A percentile compares a stretch with the other conserved stretches of the same genome.
phyloP scores from a whole-genome alignment of 73 alveolate species.

The Paramecium sonneborni region DNA sequence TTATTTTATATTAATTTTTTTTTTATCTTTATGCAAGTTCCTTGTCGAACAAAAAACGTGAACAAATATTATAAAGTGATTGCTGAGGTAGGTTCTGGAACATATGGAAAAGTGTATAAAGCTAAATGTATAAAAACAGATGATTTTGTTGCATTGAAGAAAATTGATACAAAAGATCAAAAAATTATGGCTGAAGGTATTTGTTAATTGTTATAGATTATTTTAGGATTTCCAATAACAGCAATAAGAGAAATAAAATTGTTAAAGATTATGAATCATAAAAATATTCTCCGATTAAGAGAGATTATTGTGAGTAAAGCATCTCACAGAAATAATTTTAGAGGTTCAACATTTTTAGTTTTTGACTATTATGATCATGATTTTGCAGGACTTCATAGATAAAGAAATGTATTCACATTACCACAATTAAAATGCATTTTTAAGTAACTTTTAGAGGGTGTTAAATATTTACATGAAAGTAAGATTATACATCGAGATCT shows the following conservation, averaged over 20 bases:
- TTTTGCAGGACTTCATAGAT: slow-evolving; percentile 84
- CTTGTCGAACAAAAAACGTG: slow-evolving; percentile 58
- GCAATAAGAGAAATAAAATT: slow-evolving; percentile 96
- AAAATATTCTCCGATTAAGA: slow-evolving; percentile 87
- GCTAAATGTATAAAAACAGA: slow-evolving; percentile 81
- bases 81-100: slow-evolving; percentile 90
- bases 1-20: background rate
- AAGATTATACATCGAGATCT: slow-evolving; percentile 88
- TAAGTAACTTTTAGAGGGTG: slow-evolving; percentile 79
- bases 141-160: slow-evolving; percentile 90
- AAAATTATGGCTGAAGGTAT: slow-evolving; percentile 80
- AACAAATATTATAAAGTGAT: slow-evolving; percentile 63
- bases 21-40: slow-evolving; percentile 44
- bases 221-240: slow-evolving; percentile 92
- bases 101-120: slow-evolving; percentile 95
- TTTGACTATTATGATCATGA: slow-evolving; percentile 96
- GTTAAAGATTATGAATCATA: slow-evolving; percentile 90
- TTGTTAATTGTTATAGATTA: background rate
- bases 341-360: slow-evolving; percentile 93
- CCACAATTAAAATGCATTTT: slow-evolving; percentile 83
- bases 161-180: slow-evolving; percentile 85
- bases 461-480: slow-evolving; percentile 81
- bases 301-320: slow-evolving; percentile 89
- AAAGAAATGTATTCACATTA: slow-evolving; percentile 69
- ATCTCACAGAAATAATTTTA: slow-evolving; percentile 73